phyloP scores from a whole-genome alignment of 805 yeast genomes.

The Sungouiozyma ichnusensis region DNA sequence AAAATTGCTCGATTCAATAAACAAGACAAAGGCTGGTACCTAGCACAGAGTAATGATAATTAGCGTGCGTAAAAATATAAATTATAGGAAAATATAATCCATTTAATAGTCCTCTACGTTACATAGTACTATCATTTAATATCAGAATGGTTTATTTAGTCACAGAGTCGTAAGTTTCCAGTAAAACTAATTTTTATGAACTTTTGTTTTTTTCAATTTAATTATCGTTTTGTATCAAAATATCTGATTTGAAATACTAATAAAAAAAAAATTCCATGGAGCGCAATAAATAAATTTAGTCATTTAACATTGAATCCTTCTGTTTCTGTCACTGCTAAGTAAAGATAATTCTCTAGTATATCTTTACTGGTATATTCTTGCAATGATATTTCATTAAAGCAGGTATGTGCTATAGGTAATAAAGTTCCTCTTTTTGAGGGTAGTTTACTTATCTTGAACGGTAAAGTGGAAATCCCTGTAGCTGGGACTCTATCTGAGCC shows the following conservation, averaged over 20 bases:
- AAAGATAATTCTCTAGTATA: slow-evolving; percentile 47
- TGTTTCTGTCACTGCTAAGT: slow-evolving; percentile 64
- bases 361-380: slow-evolving; percentile 50
- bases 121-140: too few relatives aligned
- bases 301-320: slow-evolving; percentile 56
- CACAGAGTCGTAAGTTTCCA: too few relatives aligned
- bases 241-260: too few relatives aligned
- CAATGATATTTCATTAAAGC: slow-evolving; percentile 82
- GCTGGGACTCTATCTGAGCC: slow-evolving; percentile 92
- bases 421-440: slow-evolving; percentile 34
- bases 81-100: background rate
- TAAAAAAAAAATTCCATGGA: too few relatives aligned
- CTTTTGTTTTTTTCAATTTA: too few relatives aligned
- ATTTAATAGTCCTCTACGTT: too few relatives aligned
- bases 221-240: too few relatives aligned
- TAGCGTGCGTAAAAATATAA: background rate
- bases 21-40: slow-evolving; percentile 49
- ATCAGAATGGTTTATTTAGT: too few relatives aligned
- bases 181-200: too few relatives aligned
- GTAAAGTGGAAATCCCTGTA: slow-evolving; percentile 71
- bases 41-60: slow-evolving; percentile 33
- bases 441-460: slow-evolving; percentile 55
- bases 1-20: slow-evolving; percentile 60
- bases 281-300: too few relatives aligned
- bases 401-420: slow-evolving; percentile 84